These are phyloP conservation scores for Acanthamoeba castellanii DNA, from an alignment of 208 protist genomes.

Conservation along the genomic window DNA sequence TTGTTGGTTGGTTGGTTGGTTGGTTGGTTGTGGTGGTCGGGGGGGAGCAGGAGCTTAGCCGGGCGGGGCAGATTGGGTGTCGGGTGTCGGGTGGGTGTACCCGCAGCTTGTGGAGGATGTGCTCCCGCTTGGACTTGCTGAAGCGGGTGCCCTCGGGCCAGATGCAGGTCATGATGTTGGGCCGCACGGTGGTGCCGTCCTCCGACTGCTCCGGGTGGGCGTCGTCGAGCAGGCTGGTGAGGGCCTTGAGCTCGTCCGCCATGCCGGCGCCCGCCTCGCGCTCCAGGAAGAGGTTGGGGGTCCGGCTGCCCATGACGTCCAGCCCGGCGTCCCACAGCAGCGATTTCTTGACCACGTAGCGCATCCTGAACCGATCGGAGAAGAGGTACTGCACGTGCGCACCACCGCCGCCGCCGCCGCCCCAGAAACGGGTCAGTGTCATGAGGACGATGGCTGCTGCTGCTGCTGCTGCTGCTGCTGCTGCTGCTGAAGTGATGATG, in stretches of 20 bases:
- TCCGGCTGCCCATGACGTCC: constrained; percentile 77
- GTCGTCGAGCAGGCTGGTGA: constrained; percentile 69
- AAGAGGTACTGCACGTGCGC: constrained; percentile 46
- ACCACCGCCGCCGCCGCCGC: background rate
- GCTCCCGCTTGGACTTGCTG: constrained; percentile 76
- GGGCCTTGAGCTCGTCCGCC: constrained; percentile 77
- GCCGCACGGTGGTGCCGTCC: background rate
- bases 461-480: too few relatives aligned
- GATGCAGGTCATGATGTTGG: constrained; percentile 77
- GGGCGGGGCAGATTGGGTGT: background rate
- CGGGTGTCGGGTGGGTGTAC: background rate
- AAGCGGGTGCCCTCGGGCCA: constrained; percentile 82
- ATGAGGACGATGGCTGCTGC: too few relatives aligned
- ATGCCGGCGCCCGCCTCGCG: constrained; percentile 79
- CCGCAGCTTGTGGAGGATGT: constrained; percentile 76
- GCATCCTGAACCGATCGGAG: constrained; percentile 77
- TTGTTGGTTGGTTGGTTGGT: too few relatives aligned
- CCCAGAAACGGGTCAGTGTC: background rate
- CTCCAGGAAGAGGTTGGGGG: constrained; percentile 81
- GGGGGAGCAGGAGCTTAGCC: too few relatives aligned
- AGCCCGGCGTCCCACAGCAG: constrained; percentile 80
- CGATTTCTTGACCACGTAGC: constrained; percentile 80
- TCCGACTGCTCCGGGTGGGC: background rate
- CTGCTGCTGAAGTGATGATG: too few relatives aligned
- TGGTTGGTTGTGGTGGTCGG: too few relatives aligned